phyloP scores from a whole-genome alignment of 169 alveolate species.

The Plasmodium vivax region DNA sequence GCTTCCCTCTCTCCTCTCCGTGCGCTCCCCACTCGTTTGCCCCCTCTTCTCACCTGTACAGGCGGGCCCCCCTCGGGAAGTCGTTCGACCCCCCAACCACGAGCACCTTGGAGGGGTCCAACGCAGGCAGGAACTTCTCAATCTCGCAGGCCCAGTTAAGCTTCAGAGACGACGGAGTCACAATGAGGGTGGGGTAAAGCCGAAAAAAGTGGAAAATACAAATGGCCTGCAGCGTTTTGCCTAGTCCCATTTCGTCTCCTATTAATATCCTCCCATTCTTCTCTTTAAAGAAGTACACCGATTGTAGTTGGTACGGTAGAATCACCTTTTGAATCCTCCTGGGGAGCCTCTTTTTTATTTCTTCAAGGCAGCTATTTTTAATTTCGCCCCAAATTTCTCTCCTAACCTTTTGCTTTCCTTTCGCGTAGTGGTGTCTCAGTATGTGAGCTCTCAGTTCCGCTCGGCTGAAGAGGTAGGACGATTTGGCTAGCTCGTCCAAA shows the following conservation, averaged over 20 bases:
- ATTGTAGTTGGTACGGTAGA: constrained; percentile 48
- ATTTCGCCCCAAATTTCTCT: constrained; percentile 27
- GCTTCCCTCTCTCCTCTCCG: neutral
- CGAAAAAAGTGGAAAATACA: constrained; percentile 85
- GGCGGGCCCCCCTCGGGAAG: neutral
- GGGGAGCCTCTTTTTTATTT: constrained; percentile 51
- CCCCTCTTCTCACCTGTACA: neutral
- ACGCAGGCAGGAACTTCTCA: constrained; percentile 93
- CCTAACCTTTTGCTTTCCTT: constrained; percentile 1
- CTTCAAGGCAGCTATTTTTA: constrained; percentile 22
- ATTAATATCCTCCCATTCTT: constrained; percentile 87
- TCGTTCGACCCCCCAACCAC: constrained; percentile 92
- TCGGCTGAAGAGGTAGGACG: constrained; percentile 12
- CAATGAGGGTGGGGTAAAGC: constrained; percentile 91
- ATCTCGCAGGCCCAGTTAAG: constrained; percentile 96
- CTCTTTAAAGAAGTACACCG: constrained; percentile 42
- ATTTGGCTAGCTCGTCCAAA: constrained; percentile 2
- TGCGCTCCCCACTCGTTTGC: too few species aligned
- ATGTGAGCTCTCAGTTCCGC: neutral
- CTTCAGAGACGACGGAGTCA: constrained; percentile 95
- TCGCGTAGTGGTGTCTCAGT: constrained; percentile 6
- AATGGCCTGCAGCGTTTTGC: constrained; percentile 94
- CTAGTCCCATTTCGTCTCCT: constrained; percentile 97
- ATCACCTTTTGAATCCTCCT: constrained; percentile 26
- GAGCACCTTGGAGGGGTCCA: constrained; percentile 86